A percentile compares a stretch with the other conserved stretches of the same genome.
Conservation (phyloP, 2,329 filamentous ascomycete species). For the Ophiostoma populinum region DNA sequence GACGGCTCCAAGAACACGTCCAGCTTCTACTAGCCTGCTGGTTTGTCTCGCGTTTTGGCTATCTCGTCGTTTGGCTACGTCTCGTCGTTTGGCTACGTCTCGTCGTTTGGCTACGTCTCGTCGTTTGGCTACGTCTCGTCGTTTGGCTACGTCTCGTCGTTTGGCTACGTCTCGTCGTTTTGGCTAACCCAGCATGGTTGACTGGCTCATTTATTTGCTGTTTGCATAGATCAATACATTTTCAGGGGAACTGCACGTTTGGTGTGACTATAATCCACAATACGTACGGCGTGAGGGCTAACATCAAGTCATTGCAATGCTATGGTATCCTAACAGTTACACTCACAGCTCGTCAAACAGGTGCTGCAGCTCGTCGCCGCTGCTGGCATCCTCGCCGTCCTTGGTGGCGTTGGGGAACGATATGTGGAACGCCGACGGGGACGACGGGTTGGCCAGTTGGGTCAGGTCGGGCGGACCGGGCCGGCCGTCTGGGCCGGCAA, state of each 20-base stretch:
- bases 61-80: background rate
- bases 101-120: too few species aligned
- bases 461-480: constrained; percentile 1
- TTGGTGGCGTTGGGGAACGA: constrained; percentile 2
- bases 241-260: too few species aligned
- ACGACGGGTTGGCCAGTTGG: background rate
- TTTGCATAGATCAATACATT: too few species aligned
- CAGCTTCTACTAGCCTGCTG: background rate
- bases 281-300: too few species aligned
- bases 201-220: too few species aligned
- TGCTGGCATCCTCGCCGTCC: background rate
- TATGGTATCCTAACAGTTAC: too few species aligned
- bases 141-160: too few species aligned
- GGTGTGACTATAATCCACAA: too few species aligned
- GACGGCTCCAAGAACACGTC: constrained; percentile 2
- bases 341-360: constrained; percentile 10
- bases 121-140: too few species aligned
- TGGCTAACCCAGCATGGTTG: too few species aligned
- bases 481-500: background rate
- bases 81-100: background rate
- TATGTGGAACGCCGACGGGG: constrained; percentile 1
- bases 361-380: constrained; percentile 2
- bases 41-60: background rate
- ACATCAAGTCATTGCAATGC: too few species aligned
- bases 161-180: too few species aligned